Conservation (phyloP, 805 yeast species). For the Maudiozyma serrabonitensis region DNA sequence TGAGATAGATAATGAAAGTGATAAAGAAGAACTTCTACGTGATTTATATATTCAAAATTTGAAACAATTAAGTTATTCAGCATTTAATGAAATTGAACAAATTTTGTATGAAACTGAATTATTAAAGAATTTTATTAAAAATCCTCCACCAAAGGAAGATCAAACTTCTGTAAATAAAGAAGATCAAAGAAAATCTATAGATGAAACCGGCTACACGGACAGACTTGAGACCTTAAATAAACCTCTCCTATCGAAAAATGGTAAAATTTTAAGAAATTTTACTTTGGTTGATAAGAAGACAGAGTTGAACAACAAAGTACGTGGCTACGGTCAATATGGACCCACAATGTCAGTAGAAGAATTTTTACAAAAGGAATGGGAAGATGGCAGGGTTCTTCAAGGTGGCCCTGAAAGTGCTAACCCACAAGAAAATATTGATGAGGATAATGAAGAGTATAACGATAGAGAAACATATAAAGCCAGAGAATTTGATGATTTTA, state of each 20-base stretch:
- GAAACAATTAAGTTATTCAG: constrained; percentile 39
- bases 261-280: constrained; percentile 78
- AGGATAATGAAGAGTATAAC: constrained; percentile 50
- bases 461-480: constrained; percentile 64
- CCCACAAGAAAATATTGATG: constrained; percentile 37
- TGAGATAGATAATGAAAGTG: constrained; percentile 36
- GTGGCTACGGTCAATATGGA: constrained; percentile 83
- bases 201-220: constrained; percentile 50
- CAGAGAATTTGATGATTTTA: constrained; percentile 89
- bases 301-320: constrained; percentile 53
- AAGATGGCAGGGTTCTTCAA: constrained; percentile 69
- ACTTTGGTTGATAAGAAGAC: constrained; percentile 55
- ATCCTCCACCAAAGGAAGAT: constrained; percentile 9
- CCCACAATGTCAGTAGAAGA: constrained; percentile 96
- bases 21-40: constrained; percentile 59
- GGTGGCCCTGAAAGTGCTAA: constrained; percentile 33
- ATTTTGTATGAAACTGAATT: constrained; percentile 58
- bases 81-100: constrained; percentile 50
- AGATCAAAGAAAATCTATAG: constrained; percentile 1
- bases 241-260: constrained; percentile 56
- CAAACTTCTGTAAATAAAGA: not conserved
- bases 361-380: constrained; percentile 73
- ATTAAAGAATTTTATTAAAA: constrained; percentile 34
- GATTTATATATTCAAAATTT: constrained; percentile 47
- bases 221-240: constrained; percentile 43